Evolutionary conservation across 192 early-diverging fungal genomes (phyloP).

Genomic region (Ambispora gerdemannii): DNA sequence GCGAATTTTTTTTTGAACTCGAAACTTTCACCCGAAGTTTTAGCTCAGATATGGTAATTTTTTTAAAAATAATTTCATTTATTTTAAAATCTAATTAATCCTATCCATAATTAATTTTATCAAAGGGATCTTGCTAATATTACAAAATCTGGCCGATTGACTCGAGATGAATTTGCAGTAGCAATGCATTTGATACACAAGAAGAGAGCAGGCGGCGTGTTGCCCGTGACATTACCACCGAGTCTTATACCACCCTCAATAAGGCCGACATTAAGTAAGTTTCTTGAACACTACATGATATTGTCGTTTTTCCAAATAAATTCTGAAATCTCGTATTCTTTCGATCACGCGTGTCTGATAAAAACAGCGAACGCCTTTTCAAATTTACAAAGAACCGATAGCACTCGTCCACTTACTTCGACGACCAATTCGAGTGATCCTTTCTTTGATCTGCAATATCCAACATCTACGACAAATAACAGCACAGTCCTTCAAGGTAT

Average conservation of each 20-base stretch:
- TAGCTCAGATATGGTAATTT: slow-evolving; percentile 72
- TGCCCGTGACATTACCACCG: slow-evolving; percentile 56
- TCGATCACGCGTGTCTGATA: too few relatives aligned
- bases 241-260: slow-evolving; percentile 57
- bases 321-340: background rate
- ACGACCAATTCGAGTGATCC: background rate
- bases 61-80: too few relatives aligned
- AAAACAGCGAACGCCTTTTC: background rate
- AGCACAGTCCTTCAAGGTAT: too few relatives aligned
- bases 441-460: background rate
- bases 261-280: slow-evolving; percentile 29
- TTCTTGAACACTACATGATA: slow-evolving; percentile 10
- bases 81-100: slow-evolving; percentile 44
- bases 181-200: slow-evolving; percentile 77
- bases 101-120: slow-evolving; percentile 7
- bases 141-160: slow-evolving; percentile 56
- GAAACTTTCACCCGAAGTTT: slow-evolving; percentile 56
- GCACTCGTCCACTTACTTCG: too few relatives aligned
- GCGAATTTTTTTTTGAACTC: slow-evolving; percentile 80
- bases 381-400: slow-evolving; percentile 7
- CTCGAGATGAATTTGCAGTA: slow-evolving; percentile 73
- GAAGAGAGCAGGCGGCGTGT: slow-evolving; percentile 45
- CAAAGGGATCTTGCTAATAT: slow-evolving; percentile 68
- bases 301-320: background rate
- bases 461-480: too few relatives aligned